A percentile compares a stretch with the other conserved stretches of the same genome.
These are phyloP conservation scores for Magnolia changhungtana DNA, from an alignment of 164 flowering plant genomes.

Conservation along the genomic window DNA sequence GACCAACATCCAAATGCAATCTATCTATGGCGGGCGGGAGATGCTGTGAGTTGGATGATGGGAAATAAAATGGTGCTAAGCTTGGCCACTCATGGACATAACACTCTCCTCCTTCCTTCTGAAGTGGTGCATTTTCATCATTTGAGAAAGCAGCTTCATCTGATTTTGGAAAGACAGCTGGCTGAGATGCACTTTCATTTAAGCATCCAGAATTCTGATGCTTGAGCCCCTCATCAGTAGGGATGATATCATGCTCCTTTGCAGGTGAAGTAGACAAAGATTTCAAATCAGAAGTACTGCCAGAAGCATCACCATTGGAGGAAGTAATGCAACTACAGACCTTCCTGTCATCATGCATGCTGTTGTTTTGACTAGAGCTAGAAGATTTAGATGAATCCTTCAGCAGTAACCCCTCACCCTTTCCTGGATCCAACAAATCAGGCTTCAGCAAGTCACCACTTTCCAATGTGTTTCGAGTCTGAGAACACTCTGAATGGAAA, in stretches of 20 bases:
- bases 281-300: constrained; percentile 10
- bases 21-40: constrained; percentile 86
- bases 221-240: constrained; percentile 15
- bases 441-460: not conserved
- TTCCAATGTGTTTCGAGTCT: constrained; percentile 5
- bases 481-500: constrained; percentile 2
- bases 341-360: not conserved
- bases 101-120: constrained; percentile 27
- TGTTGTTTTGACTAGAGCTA: not conserved
- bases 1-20: constrained; percentile 89
- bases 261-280: constrained; percentile 10
- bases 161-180: constrained; percentile 14
- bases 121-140: constrained; percentile 25
- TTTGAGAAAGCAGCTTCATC: constrained; percentile 22
- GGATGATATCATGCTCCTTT: constrained; percentile 13
- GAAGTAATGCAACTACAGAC: constrained; percentile 16
- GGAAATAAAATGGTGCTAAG: constrained; percentile 50
- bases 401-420: not conserved
- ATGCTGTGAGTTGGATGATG: constrained; percentile 47
- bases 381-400: not conserved
- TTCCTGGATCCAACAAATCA: not conserved
- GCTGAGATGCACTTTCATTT: constrained; percentile 16
- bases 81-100: constrained; percentile 62
- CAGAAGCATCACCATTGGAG: constrained; percentile 14
- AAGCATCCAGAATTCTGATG: constrained; percentile 14